Evolutionary conservation across 441 rosid species (phyloP), one percentile per base, ranked within the genome.

Genomic region (Populus hybrid): DNA sequence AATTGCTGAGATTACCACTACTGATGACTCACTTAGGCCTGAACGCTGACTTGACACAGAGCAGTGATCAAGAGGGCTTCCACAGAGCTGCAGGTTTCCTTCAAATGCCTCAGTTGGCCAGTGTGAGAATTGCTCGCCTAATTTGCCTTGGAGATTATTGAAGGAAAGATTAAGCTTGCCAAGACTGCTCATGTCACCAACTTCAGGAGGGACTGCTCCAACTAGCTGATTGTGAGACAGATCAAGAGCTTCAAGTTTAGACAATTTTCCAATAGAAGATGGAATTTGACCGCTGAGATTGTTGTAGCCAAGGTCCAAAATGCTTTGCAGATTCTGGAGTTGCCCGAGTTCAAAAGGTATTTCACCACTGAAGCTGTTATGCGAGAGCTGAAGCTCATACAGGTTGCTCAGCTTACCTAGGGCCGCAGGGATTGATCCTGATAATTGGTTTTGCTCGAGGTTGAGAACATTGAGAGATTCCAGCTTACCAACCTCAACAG

Each of bases 191-290:
- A 94, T 91, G 3, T 81, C 87, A 0, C 87, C 91, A 0, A 94
- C 82, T 74, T 87, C 81, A 10, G 86, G 73, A 78, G 97, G 98
- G 40, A 94, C 78, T 76, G 85, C 89, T 16, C 97, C 98, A 8
- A 53, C 78, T 16, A 94, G 86, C 66, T 87, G 89, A 81, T 93
- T 93, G 67, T 90, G 91, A 34, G 98, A 94, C 36, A 94, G 85
- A 87, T 93, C 87, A 28, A 94, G 98, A 0, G 79, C 83, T 84
- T 90, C 97, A 3, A 93, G 97, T 85, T 89, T 94, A 14, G 85
- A 81, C 67, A 94, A 79, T 61, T 76, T 79, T 61, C 91, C 93
- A 10, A 93, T 80, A 7, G 96, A 86, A 69, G 91, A 75, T 16
- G 98, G 97, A 16, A 94, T 85, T 73, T 50, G 81, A 64, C 97